Base-by-base conservation (phyloP, 108 stramenopile species). In the Cyclostephanos tholiformis region DNA sequence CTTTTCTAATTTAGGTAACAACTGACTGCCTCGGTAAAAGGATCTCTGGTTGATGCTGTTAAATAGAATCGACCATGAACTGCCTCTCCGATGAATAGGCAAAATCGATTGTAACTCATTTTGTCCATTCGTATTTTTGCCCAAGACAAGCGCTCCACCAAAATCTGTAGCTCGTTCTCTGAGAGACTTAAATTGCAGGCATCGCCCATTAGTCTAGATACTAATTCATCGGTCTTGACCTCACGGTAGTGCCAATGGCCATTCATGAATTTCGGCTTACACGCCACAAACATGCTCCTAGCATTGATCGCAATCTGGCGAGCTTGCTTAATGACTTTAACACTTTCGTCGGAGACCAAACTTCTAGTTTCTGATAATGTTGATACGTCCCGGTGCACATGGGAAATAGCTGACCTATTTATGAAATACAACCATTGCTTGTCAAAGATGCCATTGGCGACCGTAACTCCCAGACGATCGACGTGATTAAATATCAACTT, bases 381-480 rank as follows among this genome's bases (percentile, higher is more conserved):
- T 19, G 65, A 72, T 32, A 67, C 50, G 25, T 72, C 67, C 41
- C 68, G 51, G 43, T 84, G 69, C 19, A 85, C 82, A 10, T 63
- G 58, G 20, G 76, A 67, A 61, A 67, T 44, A 2, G 57, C 61
- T 30, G 36, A 17, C 20, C 44, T 35, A 64, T 85, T 72, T 19
- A 89, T 61, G 51, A 87, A 43, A 63, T 79, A 86, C 26, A 86
- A 58, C 69, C 65, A 64, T 27, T 87, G 61, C 52, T 63, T 74
- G 2, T 67, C 63, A 36, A 71, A 86, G 36, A 74, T 64, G 13
- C 74, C 71, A 68, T 89, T 89, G 19, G 69, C 68, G 36, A 80
- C 57, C 23, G 59, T 71, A 17, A 82, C 65, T 4, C 69, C 67
- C 22, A 79, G 25, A 13, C 85, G 71, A 65, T 89, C 89, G 49